Percentiles rank a stretch among this genome's conserved stretches.
phyloP scores from a whole-genome alignment of 2,329 filamentous ascomycete genomes.

The Cadophora malorum region DNA sequence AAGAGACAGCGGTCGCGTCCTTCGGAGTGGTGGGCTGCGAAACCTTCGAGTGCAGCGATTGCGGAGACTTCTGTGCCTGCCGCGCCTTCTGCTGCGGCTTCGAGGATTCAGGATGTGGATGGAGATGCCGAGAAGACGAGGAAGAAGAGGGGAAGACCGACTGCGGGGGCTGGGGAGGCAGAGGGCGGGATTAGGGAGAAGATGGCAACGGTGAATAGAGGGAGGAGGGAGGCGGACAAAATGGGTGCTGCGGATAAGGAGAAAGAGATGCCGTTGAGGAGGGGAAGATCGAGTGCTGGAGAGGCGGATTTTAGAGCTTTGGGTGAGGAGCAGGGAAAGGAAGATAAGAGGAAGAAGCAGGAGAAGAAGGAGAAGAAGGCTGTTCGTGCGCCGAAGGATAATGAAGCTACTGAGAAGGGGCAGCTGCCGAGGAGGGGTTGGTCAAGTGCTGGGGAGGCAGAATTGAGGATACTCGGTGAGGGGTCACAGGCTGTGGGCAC shows the following conservation, averaged over 20 bases:
- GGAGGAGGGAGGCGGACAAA: background rate
- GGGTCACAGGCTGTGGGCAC: background rate
- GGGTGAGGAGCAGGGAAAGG: constrained; percentile 7
- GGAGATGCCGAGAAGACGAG: background rate
- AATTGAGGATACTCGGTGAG: constrained; percentile 1
- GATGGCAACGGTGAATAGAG: constrained; percentile 23
- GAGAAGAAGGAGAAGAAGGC: no score
- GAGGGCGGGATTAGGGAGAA: constrained; percentile 5
- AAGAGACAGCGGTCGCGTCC: constrained; percentile 41
- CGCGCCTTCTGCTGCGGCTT: background rate
- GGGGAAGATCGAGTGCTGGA: constrained; percentile 13
- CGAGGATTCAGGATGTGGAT: background rate
- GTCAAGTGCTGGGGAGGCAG: constrained; percentile 6
- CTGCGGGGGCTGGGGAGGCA: background rate
- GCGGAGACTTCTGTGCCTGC: constrained; percentile 2
- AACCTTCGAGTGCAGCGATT: constrained; percentile 19
- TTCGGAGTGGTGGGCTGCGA: constrained; percentile 41
- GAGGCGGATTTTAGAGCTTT: constrained; percentile 4
- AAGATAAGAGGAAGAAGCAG: no score
- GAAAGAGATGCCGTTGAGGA: constrained; percentile 19
- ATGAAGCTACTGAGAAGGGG: constrained; percentile 6
- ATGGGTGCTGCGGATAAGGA: background rate
- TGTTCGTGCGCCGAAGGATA: background rate
- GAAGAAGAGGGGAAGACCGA: constrained; percentile 5
- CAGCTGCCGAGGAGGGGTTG: constrained; percentile 15